A percentile compares a stretch with the other conserved stretches of the same genome.
These are phyloP conservation scores for Penicillium desertorum DNA, from an alignment of 495 filamentous ascomycete species.

Conservation along the genomic window DNA sequence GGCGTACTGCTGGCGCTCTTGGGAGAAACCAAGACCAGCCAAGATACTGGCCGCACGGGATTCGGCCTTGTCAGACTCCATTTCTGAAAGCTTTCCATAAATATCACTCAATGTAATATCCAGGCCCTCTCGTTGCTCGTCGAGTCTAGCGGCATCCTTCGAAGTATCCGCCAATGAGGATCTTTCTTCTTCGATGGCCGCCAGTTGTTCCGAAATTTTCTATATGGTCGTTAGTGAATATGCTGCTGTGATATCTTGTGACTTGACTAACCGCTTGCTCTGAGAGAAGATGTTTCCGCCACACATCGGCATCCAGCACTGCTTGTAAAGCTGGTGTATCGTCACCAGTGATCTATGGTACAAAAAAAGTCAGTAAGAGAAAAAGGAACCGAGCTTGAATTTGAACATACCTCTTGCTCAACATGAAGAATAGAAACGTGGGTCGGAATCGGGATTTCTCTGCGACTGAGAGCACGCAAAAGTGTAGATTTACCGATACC, in stretches of 20 bases:
- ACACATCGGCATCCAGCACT: constrained; percentile 96
- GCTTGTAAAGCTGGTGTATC: constrained; percentile 95
- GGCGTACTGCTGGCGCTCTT: constrained; percentile 86
- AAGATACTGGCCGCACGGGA: constrained; percentile 92
- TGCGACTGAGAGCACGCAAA: constrained; percentile 82
- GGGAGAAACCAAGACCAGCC: constrained; percentile 94
- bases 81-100: constrained; percentile 88
- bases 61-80: constrained; percentile 99
- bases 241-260: neutral
- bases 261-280: constrained; percentile 72
- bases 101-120: constrained; percentile 89
- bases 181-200: constrained; percentile 76
- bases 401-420: constrained; percentile 79
- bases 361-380: constrained; percentile 13
- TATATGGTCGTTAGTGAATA: constrained; percentile 45
- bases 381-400: constrained; percentile 2
- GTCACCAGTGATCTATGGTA: constrained; percentile 79
- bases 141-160: constrained; percentile 76
- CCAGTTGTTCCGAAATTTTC: constrained; percentile 81
- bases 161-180: constrained; percentile 81
- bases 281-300: constrained; percentile 90
- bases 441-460: constrained; percentile 91
- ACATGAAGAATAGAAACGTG: constrained; percentile 99
- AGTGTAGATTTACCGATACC: constrained; percentile 99
- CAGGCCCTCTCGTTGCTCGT: constrained; percentile 82